A percentile compares a stretch with the other conserved stretches of the same genome.
Conservation (phyloP, 192 early-diverging fungal genomes). For the Rhizophagus clarus region DNA sequence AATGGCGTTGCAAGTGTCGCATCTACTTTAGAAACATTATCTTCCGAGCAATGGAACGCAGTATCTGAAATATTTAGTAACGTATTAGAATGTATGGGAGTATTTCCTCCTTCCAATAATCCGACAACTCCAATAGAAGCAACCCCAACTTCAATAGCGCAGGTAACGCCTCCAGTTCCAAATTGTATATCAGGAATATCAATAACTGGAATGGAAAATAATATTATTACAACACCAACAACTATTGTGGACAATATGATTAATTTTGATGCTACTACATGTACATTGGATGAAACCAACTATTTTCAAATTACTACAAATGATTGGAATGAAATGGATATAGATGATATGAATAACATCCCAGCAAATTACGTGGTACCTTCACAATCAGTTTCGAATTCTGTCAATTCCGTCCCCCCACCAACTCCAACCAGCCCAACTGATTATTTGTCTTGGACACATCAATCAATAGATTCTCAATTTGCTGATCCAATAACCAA, state of each 20-base stretch:
- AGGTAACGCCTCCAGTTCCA: too few relatives aligned
- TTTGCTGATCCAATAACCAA: neutral
- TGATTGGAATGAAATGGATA: neutral
- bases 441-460: slow-evolving; percentile 10
- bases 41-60: neutral
- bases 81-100: too few relatives aligned
- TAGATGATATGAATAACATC: neutral
- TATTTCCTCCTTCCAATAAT: too few relatives aligned
- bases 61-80: too few relatives aligned
- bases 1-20: neutral
- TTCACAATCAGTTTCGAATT: neutral
- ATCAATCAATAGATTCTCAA: neutral
- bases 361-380: neutral
- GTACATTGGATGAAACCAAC: neutral
- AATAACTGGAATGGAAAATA: too few relatives aligned
- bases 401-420: neutral
- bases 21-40: neutral
- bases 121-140: too few relatives aligned
- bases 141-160: too few relatives aligned
- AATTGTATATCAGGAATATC: too few relatives aligned
- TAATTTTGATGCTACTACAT: too few relatives aligned
- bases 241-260: too few relatives aligned
- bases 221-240: too few relatives aligned
- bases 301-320: neutral
- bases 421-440: slow-evolving; percentile 26